Base-by-base conservation (phyloP, 164 flowering plant species). In the Buxus sempervirens region DNA sequence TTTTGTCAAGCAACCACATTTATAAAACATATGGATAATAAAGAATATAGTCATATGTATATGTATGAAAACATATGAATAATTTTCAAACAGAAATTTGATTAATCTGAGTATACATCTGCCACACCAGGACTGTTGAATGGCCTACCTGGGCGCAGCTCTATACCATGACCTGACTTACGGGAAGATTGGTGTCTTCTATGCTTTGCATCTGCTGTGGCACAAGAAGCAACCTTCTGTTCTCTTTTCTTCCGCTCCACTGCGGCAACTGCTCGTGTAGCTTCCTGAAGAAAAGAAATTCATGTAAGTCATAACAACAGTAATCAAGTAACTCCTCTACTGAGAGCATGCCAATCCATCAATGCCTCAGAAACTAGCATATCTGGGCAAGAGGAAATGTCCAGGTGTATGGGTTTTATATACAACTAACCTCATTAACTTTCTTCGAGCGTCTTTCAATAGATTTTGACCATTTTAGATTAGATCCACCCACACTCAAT, bases 391-490 rank as follows among this genome's bases (percentile, higher is more conserved):
- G 23, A 56, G 26, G 18, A 60, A 38, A 45, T 15, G 18, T 32
- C 26, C 62, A 23, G 38, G 42, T 45, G 58, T 38, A 18, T 9
- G 10, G 36, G 54, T 45, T 58, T 38, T 21, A 3, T 55, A 38
- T 32, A 21, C 55, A 66, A 70, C 89, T 74, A 65, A 91, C 99
- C 97, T 89, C 92, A 75, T 79, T 88, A 65, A 84, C 95, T 80
- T 84, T 88, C 77, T 84, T 92, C 51, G 95, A 86, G 57, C 63
- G 84, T 60, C 59, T 87, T 68, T 88, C 99, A 65, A 90, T 90
- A 60, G 99, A 93, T 72, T 88, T 91, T 58, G 98, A 91, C 99
- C 99, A 93, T 76, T 96, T 96, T 71, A 93, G 78, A 84, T 83
- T 86, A 54, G 84, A 73, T 5, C 97, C 93, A 75, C 88, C 90